Base-by-base conservation (phyloP, 225 moss, liverwort and hornwort genomes). In the Lunularia cruciata region DNA sequence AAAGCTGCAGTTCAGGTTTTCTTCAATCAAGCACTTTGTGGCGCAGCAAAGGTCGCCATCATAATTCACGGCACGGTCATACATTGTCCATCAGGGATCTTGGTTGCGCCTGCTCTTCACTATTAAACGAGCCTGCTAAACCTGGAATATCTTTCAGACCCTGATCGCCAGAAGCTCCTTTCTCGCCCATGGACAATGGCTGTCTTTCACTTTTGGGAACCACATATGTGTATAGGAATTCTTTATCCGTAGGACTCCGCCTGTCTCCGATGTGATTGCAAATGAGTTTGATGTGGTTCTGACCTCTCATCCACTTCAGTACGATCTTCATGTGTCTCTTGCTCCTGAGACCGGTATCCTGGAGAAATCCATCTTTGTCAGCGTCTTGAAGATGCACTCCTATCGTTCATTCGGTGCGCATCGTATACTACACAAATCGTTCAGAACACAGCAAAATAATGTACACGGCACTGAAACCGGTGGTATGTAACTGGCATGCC, bases 241-340 rank as follows among this genome's bases (percentile, higher is more conserved):
- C 77, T 56, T 74, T 82, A 42, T 70, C 70, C 20, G 77, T 66
- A 4, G 81, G 70, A 56, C 37, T 77, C 47, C 77, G 77, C 74
- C 52, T 74, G 71, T 82, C 81, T 30, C 81, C 81, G 22, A 77
- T 57, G 57, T 82, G 81, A 36, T 77, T 82, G 74, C 81, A 82
- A 12, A 82, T 36, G 12, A 82, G 38, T 28, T 82, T 82, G 4
- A 82, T 20, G 4, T 82, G 77, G 40, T 74, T 74, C 42, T 82
- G 81, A 32, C 77, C 77, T 47, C 77, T 70, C 81, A 82, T 82
- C 81, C 81, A 82, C 42, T 74, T 82, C 70, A 82, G 27, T 25
- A 82, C 63, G 3, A 77, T 70, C 71, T 82, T 82, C 81, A 82
- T 82, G 60, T 82, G 81, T 70, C 81, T 72, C 64, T 82, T 82